These are phyloP conservation scores for Boletales sp. DNA, from an alignment of 768 basidiomycete species.

Conservation along the genomic window DNA sequence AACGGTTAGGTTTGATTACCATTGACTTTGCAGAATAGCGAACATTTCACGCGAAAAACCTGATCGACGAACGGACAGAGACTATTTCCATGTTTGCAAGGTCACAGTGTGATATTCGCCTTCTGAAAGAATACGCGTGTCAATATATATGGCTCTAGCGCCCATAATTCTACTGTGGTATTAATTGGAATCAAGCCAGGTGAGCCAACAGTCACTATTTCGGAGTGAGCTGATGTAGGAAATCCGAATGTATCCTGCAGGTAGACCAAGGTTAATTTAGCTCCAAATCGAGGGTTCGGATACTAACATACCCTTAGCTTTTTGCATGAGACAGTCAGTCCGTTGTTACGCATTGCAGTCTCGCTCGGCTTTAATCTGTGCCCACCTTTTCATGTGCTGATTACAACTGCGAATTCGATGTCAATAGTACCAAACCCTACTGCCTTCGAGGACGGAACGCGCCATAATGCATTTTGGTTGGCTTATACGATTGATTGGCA, in stretches of 20 bases:
- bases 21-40: constrained; percentile 60
- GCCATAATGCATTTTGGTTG: constrained; percentile 72
- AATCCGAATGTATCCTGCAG: constrained; percentile 30
- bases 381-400: constrained; percentile 62
- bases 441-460: constrained; percentile 65
- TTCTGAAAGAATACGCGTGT: not conserved
- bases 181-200: constrained; percentile 70
- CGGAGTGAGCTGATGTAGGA: not conserved
- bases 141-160: constrained; percentile 36
- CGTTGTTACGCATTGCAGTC: constrained; percentile 50
- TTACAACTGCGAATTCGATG: constrained; percentile 52
- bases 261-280: constrained; percentile 63
- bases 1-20: constrained; percentile 2
- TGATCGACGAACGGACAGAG: constrained; percentile 51
- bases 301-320: constrained; percentile 39
- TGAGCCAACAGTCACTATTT: constrained; percentile 24
- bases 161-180: constrained; percentile 65
- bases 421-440: constrained; percentile 59
- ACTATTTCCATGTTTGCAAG: constrained; percentile 55
- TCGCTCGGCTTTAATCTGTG: constrained; percentile 71
- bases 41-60: constrained; percentile 50
- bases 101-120: constrained; percentile 36
- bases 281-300: not conserved
- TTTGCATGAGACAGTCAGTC: constrained; percentile 43
- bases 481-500: constrained; percentile 68